These are phyloP conservation scores for Rutstroemia sp. DNA, from an alignment of 2,329 filamentous ascomycete genomes.

Conservation along the genomic window DNA sequence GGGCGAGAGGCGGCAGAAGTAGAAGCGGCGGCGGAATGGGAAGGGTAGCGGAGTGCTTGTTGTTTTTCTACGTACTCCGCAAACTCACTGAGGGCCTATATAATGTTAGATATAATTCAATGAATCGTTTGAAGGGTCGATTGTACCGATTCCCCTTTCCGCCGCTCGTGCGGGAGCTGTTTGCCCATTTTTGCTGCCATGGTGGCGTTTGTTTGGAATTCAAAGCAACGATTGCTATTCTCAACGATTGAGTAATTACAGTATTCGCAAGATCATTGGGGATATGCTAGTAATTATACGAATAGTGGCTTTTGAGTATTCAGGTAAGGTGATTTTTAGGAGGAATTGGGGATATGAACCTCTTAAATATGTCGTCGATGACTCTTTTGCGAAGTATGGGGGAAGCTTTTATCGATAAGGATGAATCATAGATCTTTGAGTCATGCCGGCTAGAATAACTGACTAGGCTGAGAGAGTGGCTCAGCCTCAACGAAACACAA, in stretches of 20 bases:
- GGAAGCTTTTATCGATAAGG: slow-evolving; percentile 28
- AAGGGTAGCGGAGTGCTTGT: slow-evolving; percentile 63
- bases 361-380: slow-evolving; percentile 10
- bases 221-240: not conserved
- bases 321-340: too few species aligned
- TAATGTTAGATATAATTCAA: not conserved
- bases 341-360: too few species aligned
- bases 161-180: slow-evolving; percentile 68
- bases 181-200: slow-evolving; percentile 43
- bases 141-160: slow-evolving; percentile 77
- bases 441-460: slow-evolving; percentile 6
- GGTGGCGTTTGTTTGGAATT: not conserved
- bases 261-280: slow-evolving; percentile 18
- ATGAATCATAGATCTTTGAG: slow-evolving; percentile 21
- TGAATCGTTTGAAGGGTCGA: not conserved
- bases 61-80: slow-evolving; percentile 96
- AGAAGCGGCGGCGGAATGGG: slow-evolving; percentile 16
- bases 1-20: slow-evolving; percentile 8
- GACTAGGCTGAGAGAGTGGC: not conserved
- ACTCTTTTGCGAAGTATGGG: slow-evolving; percentile 11
- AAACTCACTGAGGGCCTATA: slow-evolving; percentile 80
- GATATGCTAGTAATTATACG: not conserved
- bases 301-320: not conserved
- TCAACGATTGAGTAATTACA: not conserved
- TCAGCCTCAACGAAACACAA: too few species aligned